Conservation (phyloP, 139 green algal species). For the Yamagishiella unicocca region DNA sequence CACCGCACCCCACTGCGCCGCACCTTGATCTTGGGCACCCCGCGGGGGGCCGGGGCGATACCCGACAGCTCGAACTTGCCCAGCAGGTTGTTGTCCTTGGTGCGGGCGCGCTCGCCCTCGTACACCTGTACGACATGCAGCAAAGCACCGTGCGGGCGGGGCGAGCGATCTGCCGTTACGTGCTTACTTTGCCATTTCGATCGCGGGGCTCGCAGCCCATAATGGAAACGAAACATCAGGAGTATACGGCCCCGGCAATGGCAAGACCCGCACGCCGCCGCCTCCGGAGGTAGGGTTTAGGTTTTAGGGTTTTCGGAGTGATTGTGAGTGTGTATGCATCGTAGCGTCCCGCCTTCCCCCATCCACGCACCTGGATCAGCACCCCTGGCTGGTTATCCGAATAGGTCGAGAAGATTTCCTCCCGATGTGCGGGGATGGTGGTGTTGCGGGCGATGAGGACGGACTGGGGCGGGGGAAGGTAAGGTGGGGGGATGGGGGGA, state of each 20-base stretch:
- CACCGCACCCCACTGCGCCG: constrained; percentile 39
- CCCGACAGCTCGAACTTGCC: constrained; percentile 96
- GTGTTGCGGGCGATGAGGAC: constrained; percentile 95
- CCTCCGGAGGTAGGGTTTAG: no score
- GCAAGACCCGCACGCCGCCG: no score
- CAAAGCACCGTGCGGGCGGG: no score
- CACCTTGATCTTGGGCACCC: constrained; percentile 94
- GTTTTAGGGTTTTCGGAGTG: no score
- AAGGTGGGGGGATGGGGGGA: not conserved
- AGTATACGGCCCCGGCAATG: no score
- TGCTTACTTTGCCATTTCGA: no score
- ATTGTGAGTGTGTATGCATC: no score
- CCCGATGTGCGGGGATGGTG: constrained; percentile 97
- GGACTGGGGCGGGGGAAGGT: constrained; percentile 58
- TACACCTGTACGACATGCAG: constrained; percentile 79
- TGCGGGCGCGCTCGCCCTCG: constrained; percentile 89
- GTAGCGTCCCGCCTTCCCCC: no score
- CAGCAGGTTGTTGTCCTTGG: constrained; percentile 93
- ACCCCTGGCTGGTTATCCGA: constrained; percentile 97
- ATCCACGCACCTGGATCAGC: constrained; percentile 69
- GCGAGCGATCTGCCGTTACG: no score
- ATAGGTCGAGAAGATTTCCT: constrained; percentile 98
- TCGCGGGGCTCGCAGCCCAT: no score
- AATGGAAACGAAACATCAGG: no score
- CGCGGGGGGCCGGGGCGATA: constrained; percentile 95